Evolutionary conservation across 371 early-diverging fungal genomes (phyloP).

Genomic region (Mucor lusitanicus): DNA sequence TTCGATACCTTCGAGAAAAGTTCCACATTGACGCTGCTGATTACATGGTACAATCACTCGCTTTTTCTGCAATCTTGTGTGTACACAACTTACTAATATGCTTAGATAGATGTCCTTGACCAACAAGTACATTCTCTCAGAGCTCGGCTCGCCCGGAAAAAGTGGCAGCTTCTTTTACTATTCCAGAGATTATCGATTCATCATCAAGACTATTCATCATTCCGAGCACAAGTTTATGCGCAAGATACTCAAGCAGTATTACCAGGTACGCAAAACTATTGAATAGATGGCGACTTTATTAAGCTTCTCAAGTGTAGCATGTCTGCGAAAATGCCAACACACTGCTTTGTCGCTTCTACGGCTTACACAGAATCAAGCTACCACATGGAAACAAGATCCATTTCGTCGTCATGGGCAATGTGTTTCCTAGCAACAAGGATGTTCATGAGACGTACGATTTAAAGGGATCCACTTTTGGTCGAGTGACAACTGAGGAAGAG

Average conservation of each 20-base stretch:
- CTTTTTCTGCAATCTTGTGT: not conserved
- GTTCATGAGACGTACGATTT: slow-evolving; percentile 93
- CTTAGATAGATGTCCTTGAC: slow-evolving; percentile 78
- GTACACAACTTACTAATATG: not conserved
- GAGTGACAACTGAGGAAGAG: slow-evolving; percentile 65
- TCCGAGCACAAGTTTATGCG: slow-evolving; percentile 92
- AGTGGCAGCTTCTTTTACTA: slow-evolving; percentile 95
- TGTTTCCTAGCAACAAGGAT: slow-evolving; percentile 93
- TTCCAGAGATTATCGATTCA: slow-evolving; percentile 96
- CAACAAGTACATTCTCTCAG: slow-evolving; percentile 93
- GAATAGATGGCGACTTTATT: not conserved
- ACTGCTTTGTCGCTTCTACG: slow-evolving; percentile 90
- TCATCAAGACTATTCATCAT: slow-evolving; percentile 96
- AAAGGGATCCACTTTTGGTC: slow-evolving; percentile 62
- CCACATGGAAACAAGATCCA: slow-evolving; percentile 92
- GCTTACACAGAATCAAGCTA: slow-evolving; percentile 93
- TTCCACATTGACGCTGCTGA: slow-evolving; percentile 91
- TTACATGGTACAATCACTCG: slow-evolving; percentile 71
- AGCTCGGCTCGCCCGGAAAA: slow-evolving; percentile 92
- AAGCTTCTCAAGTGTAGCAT: slow-evolving; percentile 62
- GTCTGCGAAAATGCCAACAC: slow-evolving; percentile 89
- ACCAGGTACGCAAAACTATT: slow-evolving; percentile 56
- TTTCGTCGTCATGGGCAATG: slow-evolving; percentile 98
- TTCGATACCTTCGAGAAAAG: slow-evolving; percentile 81
- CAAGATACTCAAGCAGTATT: slow-evolving; percentile 82